Percentiles rank a stretch among this genome's conserved stretches.
Evolutionary conservation across 768 basidiomycete species (phyloP).

Genomic region (Pisolithus albus): DNA sequence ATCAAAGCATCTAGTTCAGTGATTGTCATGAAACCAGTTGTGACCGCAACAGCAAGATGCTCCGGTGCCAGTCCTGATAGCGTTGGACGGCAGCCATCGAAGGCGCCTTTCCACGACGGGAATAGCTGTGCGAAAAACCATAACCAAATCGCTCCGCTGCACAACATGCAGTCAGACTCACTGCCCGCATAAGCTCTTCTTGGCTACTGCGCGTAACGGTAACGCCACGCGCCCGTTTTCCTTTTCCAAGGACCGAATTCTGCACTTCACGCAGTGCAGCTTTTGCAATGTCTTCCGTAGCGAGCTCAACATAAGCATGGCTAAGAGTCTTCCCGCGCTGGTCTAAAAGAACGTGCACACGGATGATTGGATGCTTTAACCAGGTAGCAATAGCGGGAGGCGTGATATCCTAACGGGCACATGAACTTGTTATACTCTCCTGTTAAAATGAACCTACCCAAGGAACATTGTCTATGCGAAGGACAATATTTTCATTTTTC

Average conservation of each 20-base stretch:
- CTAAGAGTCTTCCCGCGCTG: conserved; percentile 77
- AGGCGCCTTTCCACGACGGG: conserved; percentile 72
- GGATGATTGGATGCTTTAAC: conserved; percentile 57
- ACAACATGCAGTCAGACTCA: conserved; percentile 29
- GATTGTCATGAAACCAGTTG: conserved; percentile 60
- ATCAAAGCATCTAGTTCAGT: conserved; percentile 58
- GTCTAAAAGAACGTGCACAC: conserved; percentile 76
- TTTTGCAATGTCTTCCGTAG: conserved; percentile 53
- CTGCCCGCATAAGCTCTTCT: conserved; percentile 76
- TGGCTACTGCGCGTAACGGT: conserved; percentile 77
- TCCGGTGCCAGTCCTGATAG: conserved; percentile 57
- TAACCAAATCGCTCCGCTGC: conserved; percentile 1
- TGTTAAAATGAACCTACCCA: conserved; percentile 50
- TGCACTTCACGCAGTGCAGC: conserved; percentile 53
- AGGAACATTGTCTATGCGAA: conserved; percentile 84
- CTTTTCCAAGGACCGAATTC: conserved; percentile 61
- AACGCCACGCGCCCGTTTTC: conserved; percentile 74
- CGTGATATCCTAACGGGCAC: conserved; percentile 62
- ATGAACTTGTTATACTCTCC: conserved; percentile 6
- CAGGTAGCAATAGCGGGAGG: conserved; percentile 63
- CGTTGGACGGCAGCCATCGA: conserved; percentile 62
- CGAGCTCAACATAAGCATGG: conserved; percentile 77
- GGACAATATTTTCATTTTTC: conserved; percentile 45
- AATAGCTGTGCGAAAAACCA: conserved; percentile 47
- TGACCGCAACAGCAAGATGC: conserved; percentile 51